A percentile compares a stretch with the other conserved stretches of the same genome.
Evolutionary conservation across 495 filamentous ascomycete species (phyloP).

Genomic region (Daldinia childiae): DNA sequence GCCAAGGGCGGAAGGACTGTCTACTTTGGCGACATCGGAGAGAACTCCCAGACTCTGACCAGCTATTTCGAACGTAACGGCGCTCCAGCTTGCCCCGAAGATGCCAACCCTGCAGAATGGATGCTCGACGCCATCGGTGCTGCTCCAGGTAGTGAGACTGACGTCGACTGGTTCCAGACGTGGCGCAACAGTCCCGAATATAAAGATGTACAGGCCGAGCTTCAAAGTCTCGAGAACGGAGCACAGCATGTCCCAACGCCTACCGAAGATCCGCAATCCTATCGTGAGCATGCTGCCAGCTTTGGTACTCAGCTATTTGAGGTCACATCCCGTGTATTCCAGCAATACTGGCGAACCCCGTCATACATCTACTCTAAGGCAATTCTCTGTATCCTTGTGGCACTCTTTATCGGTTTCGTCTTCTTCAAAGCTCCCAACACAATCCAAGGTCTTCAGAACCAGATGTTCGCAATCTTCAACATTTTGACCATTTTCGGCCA

Average conservation of each 20-base stretch:
- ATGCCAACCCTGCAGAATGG: conserved; percentile 94
- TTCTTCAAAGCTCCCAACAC: conserved; percentile 78
- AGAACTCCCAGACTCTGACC: conserved; percentile 75
- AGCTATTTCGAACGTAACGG: conserved; percentile 86
- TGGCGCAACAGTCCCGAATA: conserved; percentile 85
- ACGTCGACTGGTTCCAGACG: conserved; percentile 82
- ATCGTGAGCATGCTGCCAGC: conserved; percentile 65
- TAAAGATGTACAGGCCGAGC: conserved; percentile 69
- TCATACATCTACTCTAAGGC: conserved; percentile 82
- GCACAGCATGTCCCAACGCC: conserved; percentile 58
- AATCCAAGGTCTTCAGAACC: conserved; percentile 84
- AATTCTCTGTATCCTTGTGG: conserved; percentile 65
- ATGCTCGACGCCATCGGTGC: conserved; percentile 95
- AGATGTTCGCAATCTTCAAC: conserved; percentile 89
- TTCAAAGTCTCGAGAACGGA: conserved; percentile 72
- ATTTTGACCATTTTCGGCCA: conserved; percentile 79
- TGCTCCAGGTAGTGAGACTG: conserved; percentile 78
- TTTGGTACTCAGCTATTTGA: conserved; percentile 63
- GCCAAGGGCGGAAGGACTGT: conserved; percentile 83
- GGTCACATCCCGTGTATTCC: conserved; percentile 73
- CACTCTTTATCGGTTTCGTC: conserved; percentile 87
- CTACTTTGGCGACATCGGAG: conserved; percentile 90
- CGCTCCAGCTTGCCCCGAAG: conserved; percentile 72
- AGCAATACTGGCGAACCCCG: conserved; percentile 91
- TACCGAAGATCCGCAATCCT: conserved; percentile 48